Percentiles rank a stretch among this genome's conserved stretches.
Evolutionary conservation across 202 grass and related monocot genomes (phyloP).

Genomic region (Miscanthus sacchariflorus): DNA sequence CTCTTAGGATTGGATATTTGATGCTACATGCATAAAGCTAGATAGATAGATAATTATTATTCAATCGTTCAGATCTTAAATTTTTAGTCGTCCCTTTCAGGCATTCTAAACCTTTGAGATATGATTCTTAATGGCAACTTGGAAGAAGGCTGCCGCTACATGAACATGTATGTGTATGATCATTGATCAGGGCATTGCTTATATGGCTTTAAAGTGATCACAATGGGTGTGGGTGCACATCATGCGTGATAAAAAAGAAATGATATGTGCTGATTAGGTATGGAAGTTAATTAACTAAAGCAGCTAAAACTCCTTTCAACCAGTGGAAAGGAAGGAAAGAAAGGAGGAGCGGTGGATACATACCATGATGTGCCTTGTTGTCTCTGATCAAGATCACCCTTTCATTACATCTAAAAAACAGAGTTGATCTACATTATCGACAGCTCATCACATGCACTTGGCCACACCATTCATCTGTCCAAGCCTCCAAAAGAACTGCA

Average conservation of each 20-base stretch:
- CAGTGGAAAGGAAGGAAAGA: conserved; percentile 13
- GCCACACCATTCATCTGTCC: neutral
- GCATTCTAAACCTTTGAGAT: conserved; percentile 37
- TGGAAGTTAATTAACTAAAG: conserved; percentile 28
- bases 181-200: conserved; percentile 31
- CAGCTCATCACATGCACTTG: neutral
- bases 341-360: neutral
- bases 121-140: conserved; percentile 46
- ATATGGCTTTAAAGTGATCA: conserved; percentile 35
- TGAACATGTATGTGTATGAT: conserved; percentile 34
- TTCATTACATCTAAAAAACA: neutral
- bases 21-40: conserved; percentile 18
- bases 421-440: neutral
- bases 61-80: conserved; percentile 25
- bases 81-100: conserved; percentile 19
- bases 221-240: conserved; percentile 12
- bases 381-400: neutral
- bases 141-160: conserved; percentile 28
- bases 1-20: conserved; percentile 33
- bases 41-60: conserved; percentile 21
- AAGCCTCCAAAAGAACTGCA: neutral
- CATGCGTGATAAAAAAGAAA: conserved; percentile 14
- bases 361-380: neutral
- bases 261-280: conserved; percentile 43
- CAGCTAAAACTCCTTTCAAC: conserved; percentile 29